Evolutionary conservation across 257 asterid genomes (phyloP), one percentile per base, ranked within the genome.

Genomic region (Fraxinus anomala): DNA sequence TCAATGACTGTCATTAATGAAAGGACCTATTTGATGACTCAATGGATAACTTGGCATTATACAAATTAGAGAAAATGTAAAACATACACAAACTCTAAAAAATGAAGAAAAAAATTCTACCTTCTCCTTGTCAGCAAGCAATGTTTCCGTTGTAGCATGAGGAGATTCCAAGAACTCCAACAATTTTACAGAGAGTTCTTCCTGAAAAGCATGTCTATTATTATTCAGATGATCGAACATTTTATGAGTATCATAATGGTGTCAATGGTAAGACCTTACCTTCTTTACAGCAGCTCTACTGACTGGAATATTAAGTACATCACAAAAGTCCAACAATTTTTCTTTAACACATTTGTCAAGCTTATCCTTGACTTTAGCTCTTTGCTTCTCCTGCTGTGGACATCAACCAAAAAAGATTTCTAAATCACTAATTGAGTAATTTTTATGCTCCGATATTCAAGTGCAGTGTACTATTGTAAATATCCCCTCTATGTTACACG

Each of bases 141-240:
- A 83, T 73, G 82, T 37, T 44, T 90, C 93, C 14, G 97, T 93
- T 21, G 98, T 95, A 74, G 92, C 88, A 93, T 89, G 92, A 49
- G 98, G 99, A 76, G 97, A 91, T 82, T 90, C 98, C 82, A 95
- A 79, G 87, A 95, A 95, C 70, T 93, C 94, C 81, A 93, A 76
- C 77, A 95, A 74, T 89, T 85, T 91, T 30, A 83, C 80, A 31
- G 90, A 81, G 40, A 93, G 90, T 79, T 93, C 99, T 85, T 95
- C 97, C 99, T 95, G 86, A 73, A 80, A 40, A 77, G 77, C 17
- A 78, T 6, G 77, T 75, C 39, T 36, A n/a, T 33, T 65, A 56
- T 42, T 49, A 70, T 68, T 85, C 33, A 82, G 77, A 76, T 44
- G 73, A 80, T 63, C 36, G 34, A 73, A 72, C 34, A 73, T 14